phyloP scores from a whole-genome alignment of 257 asterid species.

The Solanum chmielewskii region DNA sequence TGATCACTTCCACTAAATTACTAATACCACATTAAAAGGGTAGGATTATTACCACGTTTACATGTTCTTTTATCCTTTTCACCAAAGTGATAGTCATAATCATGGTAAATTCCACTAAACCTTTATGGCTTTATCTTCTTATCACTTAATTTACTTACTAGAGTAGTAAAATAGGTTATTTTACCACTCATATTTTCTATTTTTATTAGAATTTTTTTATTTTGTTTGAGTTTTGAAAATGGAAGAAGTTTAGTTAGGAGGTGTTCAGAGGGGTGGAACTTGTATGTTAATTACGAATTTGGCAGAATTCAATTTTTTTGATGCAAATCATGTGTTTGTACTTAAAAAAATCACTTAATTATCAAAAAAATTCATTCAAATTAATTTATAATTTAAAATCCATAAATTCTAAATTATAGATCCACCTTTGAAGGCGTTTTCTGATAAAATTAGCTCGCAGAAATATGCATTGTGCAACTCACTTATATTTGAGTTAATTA shows the following conservation, averaged over 20 bases:
- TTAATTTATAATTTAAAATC: not conserved
- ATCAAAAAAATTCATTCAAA: not conserved
- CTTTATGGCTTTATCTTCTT: not conserved
- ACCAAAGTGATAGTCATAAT: not conserved
- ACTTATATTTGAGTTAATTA: not conserved
- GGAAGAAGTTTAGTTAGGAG: not conserved
- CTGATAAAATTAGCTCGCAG: no score
- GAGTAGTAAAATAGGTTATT: not conserved
- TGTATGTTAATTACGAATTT: not conserved
- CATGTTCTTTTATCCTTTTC: not conserved
- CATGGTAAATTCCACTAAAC: not conserved
- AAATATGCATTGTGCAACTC: accelerated
- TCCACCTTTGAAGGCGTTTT: not conserved
- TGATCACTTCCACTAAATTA: not conserved
- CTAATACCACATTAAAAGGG: not conserved
- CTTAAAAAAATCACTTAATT: not conserved
- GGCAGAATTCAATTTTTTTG: accelerated
- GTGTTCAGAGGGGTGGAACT: no score
- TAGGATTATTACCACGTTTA: not conserved
- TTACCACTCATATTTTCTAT: not conserved
- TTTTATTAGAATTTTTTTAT: not conserved
- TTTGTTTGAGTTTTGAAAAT: not conserved
- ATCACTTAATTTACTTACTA: not conserved
- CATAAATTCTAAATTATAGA: not conserved
- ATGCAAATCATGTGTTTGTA: not conserved